Evolutionary conservation across 805 yeast genomes (phyloP).

Genomic region (Priceomyces melissophilus): DNA sequence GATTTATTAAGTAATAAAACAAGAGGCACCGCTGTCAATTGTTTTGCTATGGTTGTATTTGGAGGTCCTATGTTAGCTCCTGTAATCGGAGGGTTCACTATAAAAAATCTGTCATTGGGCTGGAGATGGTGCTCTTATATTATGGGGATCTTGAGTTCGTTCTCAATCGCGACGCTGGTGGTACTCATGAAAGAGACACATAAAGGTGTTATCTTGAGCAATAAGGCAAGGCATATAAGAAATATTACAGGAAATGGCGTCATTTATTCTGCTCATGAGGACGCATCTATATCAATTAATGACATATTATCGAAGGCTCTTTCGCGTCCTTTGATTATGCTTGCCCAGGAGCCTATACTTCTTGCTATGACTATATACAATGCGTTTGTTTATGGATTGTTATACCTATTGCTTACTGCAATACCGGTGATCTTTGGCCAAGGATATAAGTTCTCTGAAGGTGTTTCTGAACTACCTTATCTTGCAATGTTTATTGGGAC

Average conservation of each 20-base stretch:
- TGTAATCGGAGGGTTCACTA: conserved; percentile 40
- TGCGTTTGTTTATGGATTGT: conserved; percentile 47
- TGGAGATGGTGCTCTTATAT: conserved; percentile 56
- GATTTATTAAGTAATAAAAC: conserved; percentile 50
- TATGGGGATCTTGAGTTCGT: conserved; percentile 30
- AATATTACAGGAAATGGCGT: conserved; percentile 78
- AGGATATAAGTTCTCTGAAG: conserved; percentile 58
- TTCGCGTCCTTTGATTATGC: conserved; percentile 38
- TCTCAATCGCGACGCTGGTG: conserved; percentile 24
- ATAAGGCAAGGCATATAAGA: conserved; percentile 62
- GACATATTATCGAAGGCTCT: conserved; percentile 34
- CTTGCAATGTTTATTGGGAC: conserved; percentile 71
- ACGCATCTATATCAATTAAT: conserved; percentile 22
- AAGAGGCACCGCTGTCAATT: background rate
- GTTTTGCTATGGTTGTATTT: conserved; percentile 50
- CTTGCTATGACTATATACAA: conserved; percentile 41
- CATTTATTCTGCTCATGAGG: conserved; percentile 72
- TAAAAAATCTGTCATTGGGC: conserved; percentile 27
- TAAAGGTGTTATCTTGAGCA: conserved; percentile 62
- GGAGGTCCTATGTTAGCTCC: conserved; percentile 76
- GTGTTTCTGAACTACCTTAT: conserved; percentile 77
- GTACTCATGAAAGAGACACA: conserved; percentile 58
- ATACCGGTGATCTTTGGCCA: conserved; percentile 44
- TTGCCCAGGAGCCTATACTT: conserved; percentile 40
- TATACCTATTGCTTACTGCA: conserved; percentile 44